These are phyloP conservation scores for Huntiella omanensis DNA, from an alignment of 2,329 filamentous ascomycete species.

Conservation along the genomic window DNA sequence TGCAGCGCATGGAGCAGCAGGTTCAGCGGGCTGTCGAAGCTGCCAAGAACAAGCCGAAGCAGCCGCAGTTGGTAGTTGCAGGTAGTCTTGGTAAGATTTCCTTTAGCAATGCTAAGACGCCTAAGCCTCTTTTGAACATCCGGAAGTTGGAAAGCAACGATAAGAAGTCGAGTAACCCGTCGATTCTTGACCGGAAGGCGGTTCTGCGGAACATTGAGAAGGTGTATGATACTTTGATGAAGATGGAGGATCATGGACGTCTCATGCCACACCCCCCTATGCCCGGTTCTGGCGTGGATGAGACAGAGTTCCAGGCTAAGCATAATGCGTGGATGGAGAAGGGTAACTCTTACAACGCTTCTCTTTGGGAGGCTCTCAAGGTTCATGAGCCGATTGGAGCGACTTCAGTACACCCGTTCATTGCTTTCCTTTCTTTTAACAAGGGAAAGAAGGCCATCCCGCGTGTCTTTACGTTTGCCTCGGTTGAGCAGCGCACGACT, in stretches of 20 bases:
- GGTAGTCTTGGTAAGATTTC: slow-evolving; percentile 95
- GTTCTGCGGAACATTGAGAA: slow-evolving; percentile 73
- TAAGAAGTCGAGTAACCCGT: slow-evolving; percentile 15
- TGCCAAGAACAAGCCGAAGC: slow-evolving; percentile 93
- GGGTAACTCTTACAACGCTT: slow-evolving; percentile 51
- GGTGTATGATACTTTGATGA: slow-evolving; percentile 77
- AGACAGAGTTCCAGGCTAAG: slow-evolving; percentile 49
- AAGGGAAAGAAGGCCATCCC: slow-evolving; percentile 96
- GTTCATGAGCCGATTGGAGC: slow-evolving; percentile 78
- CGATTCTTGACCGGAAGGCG: slow-evolving; percentile 53
- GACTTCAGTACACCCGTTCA: slow-evolving; percentile 75
- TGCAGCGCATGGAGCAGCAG: slow-evolving; percentile 98
- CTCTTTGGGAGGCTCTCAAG: slow-evolving; percentile 73
- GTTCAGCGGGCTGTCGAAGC: slow-evolving; percentile 94
- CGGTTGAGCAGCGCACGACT: slow-evolving; percentile 80
- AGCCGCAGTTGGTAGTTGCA: slow-evolving; percentile 89
- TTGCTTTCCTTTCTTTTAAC: slow-evolving; percentile 79
- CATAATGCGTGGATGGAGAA: slow-evolving; percentile 66
- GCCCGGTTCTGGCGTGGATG: slow-evolving; percentile 24
- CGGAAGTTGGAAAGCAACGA: slow-evolving; percentile 52
- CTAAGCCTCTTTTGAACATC: slow-evolving; percentile 85
- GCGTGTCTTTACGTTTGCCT: slow-evolving; percentile 83
- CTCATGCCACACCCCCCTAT: slow-evolving; percentile 43
- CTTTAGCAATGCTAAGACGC: slow-evolving; percentile 96
- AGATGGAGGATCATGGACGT: slow-evolving; percentile 82